phyloP scores from a whole-genome alignment of 345 rosid species.

The Hibiscus tridactylites region DNA sequence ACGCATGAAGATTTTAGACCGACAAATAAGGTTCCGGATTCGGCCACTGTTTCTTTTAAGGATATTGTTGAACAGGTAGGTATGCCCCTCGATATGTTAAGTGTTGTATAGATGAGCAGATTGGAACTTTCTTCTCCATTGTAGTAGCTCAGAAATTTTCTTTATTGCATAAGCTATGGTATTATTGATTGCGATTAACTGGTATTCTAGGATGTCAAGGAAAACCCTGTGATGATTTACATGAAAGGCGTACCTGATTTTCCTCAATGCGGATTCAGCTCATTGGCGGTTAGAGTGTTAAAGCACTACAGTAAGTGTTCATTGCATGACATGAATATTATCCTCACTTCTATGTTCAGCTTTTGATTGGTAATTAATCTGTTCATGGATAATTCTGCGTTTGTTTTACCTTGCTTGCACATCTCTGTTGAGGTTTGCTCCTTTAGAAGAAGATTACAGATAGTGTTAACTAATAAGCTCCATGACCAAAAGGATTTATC shows the following conservation, averaged over 20 bases:
- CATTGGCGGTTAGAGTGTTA: constrained; percentile 77
- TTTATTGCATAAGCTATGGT: not conserved
- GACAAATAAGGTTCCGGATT: constrained; percentile 41
- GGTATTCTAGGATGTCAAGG: constrained; percentile 69
- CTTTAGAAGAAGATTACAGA: not conserved
- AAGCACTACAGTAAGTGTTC: constrained; percentile 52
- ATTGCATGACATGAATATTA: not conserved
- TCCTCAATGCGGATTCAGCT: constrained; percentile 96
- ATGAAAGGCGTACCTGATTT: constrained; percentile 92
- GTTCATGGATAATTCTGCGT: not conserved
- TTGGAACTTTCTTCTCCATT: not conserved
- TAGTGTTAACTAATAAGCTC: not conserved
- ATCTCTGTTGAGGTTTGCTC: not conserved
- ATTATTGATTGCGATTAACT: constrained; percentile 11
- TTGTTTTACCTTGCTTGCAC: not conserved
- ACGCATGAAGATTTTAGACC: constrained; percentile 84
- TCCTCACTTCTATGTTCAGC: not conserved
- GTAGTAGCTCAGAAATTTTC: not conserved
- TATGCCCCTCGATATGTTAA: not conserved
- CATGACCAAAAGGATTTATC: not conserved
- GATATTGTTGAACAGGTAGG: constrained; percentile 75
- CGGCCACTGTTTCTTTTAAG: constrained; percentile 43
- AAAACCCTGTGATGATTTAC: constrained; percentile 86
- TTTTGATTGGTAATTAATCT: not conserved
- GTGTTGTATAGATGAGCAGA: not conserved